phyloP scores from a whole-genome alignment of 1,284 basidiomycete species.

The Cryptococcus sp. region DNA sequence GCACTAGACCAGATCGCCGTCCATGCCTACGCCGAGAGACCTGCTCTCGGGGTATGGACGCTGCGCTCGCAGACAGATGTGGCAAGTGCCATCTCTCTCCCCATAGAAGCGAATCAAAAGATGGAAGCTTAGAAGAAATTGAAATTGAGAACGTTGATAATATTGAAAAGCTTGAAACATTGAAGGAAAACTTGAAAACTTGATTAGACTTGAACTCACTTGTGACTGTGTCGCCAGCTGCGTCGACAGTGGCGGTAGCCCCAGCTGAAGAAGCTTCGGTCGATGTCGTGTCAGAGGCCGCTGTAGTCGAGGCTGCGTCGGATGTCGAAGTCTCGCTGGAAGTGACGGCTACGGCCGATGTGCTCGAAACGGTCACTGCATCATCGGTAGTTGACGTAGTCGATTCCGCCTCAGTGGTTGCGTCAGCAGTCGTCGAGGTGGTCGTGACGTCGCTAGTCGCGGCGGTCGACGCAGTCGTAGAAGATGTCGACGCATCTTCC shows the following conservation, averaged over 20 bases:
- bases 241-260: conserved; percentile 1
- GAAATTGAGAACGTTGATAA: conserved; percentile 5
- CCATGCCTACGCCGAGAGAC: neutral
- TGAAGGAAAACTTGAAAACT: neutral
- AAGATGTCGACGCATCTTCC: neutral
- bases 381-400: neutral
- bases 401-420: neutral
- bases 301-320: neutral
- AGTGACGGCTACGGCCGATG: too few relatives aligned
- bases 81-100: neutral
- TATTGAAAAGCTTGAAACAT: conserved; percentile 4
- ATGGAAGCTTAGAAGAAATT: conserved; percentile 1
- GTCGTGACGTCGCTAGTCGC: conserved; percentile 5
- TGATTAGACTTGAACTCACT: conserved; percentile 14
- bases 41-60: neutral
- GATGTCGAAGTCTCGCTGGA: neutral
- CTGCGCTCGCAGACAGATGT: neutral
- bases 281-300: neutral
- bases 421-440: conserved; percentile 1
- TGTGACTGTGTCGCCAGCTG: conserved; percentile 4
- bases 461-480: conserved; percentile 3
- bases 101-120: neutral
- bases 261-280: neutral
- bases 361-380: too few relatives aligned
- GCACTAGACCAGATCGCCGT: too few relatives aligned